Conservation (phyloP, 148 eudicot species). For the Fagopyrum esculentum region DNA sequence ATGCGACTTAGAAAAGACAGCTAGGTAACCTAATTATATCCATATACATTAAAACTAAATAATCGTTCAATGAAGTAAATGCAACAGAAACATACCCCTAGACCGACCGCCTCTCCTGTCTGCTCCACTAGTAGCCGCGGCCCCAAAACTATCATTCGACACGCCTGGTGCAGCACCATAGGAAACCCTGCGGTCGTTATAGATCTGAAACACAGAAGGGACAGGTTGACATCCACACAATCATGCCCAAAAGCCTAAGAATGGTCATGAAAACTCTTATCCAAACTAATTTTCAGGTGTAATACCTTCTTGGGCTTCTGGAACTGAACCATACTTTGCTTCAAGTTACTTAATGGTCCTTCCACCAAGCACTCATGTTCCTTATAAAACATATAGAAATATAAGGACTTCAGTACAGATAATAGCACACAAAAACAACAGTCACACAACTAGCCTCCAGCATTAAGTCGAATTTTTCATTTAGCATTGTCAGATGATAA, state of each 20-base stretch:
- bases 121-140: slow-evolving; percentile 44
- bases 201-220: slow-evolving; percentile 54
- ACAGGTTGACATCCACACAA: background rate
- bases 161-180: slow-evolving; percentile 83
- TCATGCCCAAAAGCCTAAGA: background rate
- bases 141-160: slow-evolving; percentile 56
- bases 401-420: background rate
- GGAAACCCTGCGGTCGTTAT: slow-evolving; percentile 85
- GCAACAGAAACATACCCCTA: slow-evolving; percentile 49
- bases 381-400: slow-evolving; percentile 21
- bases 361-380: slow-evolving; percentile 98
- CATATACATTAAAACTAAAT: background rate
- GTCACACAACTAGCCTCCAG: background rate
- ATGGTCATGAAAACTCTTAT: background rate
- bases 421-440: background rate
- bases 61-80: background rate
- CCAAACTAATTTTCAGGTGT: background rate
- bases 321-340: slow-evolving; percentile 99
- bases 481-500: background rate
- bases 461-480: background rate
- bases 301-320: slow-evolving; percentile 97
- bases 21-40: background rate
- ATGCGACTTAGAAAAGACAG: background rate
- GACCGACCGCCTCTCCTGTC: slow-evolving; percentile 79
- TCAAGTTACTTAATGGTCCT: slow-evolving; percentile 90